Evolutionary conservation across 192 early-diverging fungal species (phyloP).

Genomic region (Chytriomyces confervae): DNA sequence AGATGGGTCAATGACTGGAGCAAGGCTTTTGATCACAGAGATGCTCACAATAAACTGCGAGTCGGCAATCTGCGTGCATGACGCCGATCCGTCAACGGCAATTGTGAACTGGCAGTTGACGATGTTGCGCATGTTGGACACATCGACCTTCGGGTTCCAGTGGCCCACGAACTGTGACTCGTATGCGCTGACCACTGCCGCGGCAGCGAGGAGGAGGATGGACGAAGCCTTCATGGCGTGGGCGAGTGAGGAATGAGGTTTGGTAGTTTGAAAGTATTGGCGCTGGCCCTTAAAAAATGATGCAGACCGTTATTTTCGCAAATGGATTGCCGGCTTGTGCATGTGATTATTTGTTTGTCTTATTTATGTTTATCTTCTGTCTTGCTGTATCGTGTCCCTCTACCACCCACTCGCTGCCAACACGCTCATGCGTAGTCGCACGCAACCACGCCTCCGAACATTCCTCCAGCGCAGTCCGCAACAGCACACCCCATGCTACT

Average conservation of each 20-base stretch:
- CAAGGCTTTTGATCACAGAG: no score
- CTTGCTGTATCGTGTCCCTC: neutral
- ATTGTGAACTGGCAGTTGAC: constrained; percentile 15
- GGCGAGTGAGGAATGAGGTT: neutral
- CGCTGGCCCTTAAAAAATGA: neutral
- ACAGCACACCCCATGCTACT: constrained; percentile 3
- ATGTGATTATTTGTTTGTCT: neutral
- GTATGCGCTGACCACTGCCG: neutral
- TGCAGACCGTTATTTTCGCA: neutral
- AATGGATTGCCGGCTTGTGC: neutral
- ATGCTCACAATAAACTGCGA: neutral
- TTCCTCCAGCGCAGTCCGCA: neutral
- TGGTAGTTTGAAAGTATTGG: neutral
- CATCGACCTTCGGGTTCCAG: neutral
- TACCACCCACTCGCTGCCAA: neutral
- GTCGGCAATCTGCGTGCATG: constrained; percentile 64
- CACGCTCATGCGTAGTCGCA: constrained; percentile 18
- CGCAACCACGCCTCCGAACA: neutral
- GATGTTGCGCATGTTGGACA: neutral
- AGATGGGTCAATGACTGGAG: no score
- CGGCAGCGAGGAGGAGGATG: neutral
- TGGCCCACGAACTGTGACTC: neutral
- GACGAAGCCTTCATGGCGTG: neutral
- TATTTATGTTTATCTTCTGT: neutral
- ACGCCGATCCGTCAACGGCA: constrained; percentile 46